Evolutionary conservation across 2,329 filamentous ascomycete genomes (phyloP).

Genomic region (Helicocarpus griseus): DNA sequence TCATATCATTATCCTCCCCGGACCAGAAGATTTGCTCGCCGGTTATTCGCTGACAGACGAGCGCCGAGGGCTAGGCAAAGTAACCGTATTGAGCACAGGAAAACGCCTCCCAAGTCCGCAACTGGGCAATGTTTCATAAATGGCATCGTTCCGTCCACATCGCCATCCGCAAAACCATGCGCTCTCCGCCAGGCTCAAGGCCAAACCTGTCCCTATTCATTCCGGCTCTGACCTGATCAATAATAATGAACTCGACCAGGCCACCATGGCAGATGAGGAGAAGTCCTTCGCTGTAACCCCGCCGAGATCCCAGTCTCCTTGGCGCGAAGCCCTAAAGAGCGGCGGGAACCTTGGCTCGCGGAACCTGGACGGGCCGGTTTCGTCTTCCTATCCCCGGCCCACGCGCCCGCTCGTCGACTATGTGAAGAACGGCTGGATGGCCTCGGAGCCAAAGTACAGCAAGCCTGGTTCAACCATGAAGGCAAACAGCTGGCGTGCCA

Average conservation of each 20-base stretch:
- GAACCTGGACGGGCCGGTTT: background rate
- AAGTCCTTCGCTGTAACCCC: constrained; percentile 21
- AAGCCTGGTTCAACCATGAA: constrained; percentile 12
- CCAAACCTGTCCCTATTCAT: background rate
- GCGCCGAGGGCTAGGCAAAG: too few species aligned
- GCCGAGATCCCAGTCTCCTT: constrained; percentile 17
- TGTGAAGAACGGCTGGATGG: constrained; percentile 30
- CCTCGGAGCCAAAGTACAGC: background rate
- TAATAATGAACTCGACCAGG: constrained; percentile 5
- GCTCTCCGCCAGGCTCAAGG: background rate
- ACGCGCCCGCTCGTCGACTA: constrained; percentile 29
- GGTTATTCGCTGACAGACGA: too few species aligned
- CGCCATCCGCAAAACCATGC: background rate
- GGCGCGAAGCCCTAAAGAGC: constrained; percentile 30
- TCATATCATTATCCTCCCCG: too few species aligned
- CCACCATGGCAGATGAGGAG: constrained; percentile 12
- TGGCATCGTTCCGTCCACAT: too few species aligned
- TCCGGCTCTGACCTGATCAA: constrained; percentile 16
- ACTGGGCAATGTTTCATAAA: too few species aligned
- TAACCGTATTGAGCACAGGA: too few species aligned
- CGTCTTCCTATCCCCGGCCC: constrained; percentile 10
- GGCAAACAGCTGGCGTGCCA: constrained; percentile 13
- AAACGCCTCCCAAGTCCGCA: too few species aligned
- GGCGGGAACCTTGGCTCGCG: constrained; percentile 17
- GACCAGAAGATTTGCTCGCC: too few species aligned